Percentiles rank a stretch among this genome's conserved stretches.
phyloP scores from a whole-genome alignment of 495 filamentous ascomycete genomes.

The Penicillium chermesinum region DNA sequence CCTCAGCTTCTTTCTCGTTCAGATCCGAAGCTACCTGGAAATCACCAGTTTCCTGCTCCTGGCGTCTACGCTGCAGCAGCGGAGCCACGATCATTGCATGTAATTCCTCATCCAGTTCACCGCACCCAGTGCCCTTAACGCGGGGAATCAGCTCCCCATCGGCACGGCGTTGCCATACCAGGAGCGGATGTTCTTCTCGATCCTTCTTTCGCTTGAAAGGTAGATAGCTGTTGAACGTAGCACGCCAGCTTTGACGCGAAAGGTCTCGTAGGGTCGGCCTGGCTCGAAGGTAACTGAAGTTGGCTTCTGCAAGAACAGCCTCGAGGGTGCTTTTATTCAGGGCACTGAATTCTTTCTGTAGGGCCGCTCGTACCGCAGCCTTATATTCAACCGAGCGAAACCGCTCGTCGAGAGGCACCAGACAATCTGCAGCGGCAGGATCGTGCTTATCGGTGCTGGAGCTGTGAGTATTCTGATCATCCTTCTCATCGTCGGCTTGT shows the following conservation, averaged over 20 bases:
- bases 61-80: slow-evolving; percentile 46
- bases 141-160: slow-evolving; percentile 48
- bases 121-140: slow-evolving; percentile 64
- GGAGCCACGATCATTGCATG: slow-evolving; percentile 62
- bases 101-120: slow-evolving; percentile 79
- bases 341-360: slow-evolving; percentile 76
- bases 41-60: slow-evolving; percentile 60
- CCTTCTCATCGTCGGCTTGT: slow-evolving; percentile 17
- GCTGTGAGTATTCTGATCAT: slow-evolving; percentile 10
- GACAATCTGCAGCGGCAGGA: slow-evolving; percentile 12
- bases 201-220: slow-evolving; percentile 59
- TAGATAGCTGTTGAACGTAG: slow-evolving; percentile 69
- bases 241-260: slow-evolving; percentile 79
- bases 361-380: slow-evolving; percentile 54
- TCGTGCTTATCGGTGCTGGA: slow-evolving; percentile 2
- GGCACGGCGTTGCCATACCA: slow-evolving; percentile 56
- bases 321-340: slow-evolving; percentile 75
- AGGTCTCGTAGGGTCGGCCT: slow-evolving; percentile 69
- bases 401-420: slow-evolving; percentile 60
- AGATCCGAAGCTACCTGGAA: slow-evolving; percentile 57
- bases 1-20: slow-evolving; percentile 72
- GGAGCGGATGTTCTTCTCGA: slow-evolving; percentile 56
- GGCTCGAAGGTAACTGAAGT: slow-evolving; percentile 78
- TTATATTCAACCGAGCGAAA: slow-evolving; percentile 75
- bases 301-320: slow-evolving; percentile 84